These are phyloP conservation scores for Lentinula lateritia DNA, from an alignment of 768 basidiomycete genomes.

Conservation along the genomic window DNA sequence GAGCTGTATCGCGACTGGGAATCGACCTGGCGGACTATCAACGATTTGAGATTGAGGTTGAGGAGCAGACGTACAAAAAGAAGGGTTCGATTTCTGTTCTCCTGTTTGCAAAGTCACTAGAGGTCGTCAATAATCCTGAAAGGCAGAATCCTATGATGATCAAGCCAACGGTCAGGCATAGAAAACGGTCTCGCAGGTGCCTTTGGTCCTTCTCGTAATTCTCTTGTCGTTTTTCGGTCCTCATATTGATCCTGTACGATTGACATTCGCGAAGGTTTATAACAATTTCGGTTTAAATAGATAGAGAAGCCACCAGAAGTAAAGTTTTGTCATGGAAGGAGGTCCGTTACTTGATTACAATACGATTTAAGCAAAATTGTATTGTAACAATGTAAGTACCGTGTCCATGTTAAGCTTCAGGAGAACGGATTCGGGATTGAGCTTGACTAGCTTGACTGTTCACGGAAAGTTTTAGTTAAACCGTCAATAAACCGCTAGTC, in stretches of 20 bases:
- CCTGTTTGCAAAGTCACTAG: not conserved
- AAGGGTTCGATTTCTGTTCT: not conserved
- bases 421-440: no score
- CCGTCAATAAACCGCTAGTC: no score
- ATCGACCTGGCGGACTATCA: constrained; percentile 33
- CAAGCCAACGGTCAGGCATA: not conserved
- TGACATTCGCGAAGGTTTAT: not conserved
- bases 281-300: no score
- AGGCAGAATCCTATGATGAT: not conserved
- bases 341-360: not conserved
- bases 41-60: not conserved
- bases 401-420: no score
- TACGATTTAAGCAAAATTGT: no score
- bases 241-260: not conserved
- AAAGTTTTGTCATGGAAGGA: not conserved
- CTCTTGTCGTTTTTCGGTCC: not conserved
- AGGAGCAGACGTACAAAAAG: not conserved
- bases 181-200: not conserved
- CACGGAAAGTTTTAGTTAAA: no score
- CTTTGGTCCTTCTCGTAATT: not conserved
- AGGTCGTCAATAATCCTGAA: not conserved
- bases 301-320: no score
- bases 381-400: no score
- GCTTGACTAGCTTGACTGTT: no score
- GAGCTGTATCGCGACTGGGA: constrained; percentile 52